Percentiles rank a stretch among this genome's conserved stretches.
Conservation (phyloP, 2,329 filamentous ascomycete species). For the Diaporthe nobilis region DNA sequence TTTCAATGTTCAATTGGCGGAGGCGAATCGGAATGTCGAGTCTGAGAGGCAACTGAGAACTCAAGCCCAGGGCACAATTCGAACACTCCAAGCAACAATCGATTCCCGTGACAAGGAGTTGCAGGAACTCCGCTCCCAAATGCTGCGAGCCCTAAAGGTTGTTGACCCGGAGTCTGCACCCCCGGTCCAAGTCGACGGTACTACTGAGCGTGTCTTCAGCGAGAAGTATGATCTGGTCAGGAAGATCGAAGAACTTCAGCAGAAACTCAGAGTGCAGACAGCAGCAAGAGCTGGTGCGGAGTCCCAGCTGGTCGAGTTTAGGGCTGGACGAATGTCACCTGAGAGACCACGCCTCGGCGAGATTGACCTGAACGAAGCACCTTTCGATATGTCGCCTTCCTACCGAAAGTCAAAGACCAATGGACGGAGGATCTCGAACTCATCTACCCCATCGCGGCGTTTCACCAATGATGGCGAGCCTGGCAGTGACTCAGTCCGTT, state of each 20-base stretch:
- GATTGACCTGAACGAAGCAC: slow-evolving; percentile 86
- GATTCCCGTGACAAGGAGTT: slow-evolving; percentile 87
- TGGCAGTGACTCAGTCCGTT: slow-evolving; percentile 81
- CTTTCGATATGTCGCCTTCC: slow-evolving; percentile 81
- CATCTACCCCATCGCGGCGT: slow-evolving; percentile 83
- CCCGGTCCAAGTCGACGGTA: slow-evolving; percentile 70
- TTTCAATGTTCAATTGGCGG: slow-evolving; percentile 85
- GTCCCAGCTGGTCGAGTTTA: slow-evolving; percentile 82
- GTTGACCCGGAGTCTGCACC: slow-evolving; percentile 83
- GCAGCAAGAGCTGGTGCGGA: slow-evolving; percentile 88
- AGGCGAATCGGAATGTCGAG: slow-evolving; percentile 90
- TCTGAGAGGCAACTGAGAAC: slow-evolving; percentile 88
- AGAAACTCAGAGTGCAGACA: slow-evolving; percentile 86
- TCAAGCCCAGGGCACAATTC: slow-evolving; percentile 88
- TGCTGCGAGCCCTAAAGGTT: slow-evolving; percentile 86
- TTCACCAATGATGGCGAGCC: slow-evolving; percentile 67
- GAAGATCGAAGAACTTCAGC: slow-evolving; percentile 89
- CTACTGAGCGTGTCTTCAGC: slow-evolving; percentile 76
- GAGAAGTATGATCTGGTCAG: slow-evolving; percentile 87
- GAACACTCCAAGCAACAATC: slow-evolving; percentile 83
- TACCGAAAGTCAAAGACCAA: slow-evolving; percentile 71
- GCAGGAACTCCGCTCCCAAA: slow-evolving; percentile 82
- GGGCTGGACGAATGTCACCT: slow-evolving; percentile 80
- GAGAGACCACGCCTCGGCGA: slow-evolving; percentile 86
- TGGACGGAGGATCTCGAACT: slow-evolving; percentile 76